Conservation (phyloP, 2,329 filamentous ascomycete genomes). For the Scortechinia acanthostroma region DNA sequence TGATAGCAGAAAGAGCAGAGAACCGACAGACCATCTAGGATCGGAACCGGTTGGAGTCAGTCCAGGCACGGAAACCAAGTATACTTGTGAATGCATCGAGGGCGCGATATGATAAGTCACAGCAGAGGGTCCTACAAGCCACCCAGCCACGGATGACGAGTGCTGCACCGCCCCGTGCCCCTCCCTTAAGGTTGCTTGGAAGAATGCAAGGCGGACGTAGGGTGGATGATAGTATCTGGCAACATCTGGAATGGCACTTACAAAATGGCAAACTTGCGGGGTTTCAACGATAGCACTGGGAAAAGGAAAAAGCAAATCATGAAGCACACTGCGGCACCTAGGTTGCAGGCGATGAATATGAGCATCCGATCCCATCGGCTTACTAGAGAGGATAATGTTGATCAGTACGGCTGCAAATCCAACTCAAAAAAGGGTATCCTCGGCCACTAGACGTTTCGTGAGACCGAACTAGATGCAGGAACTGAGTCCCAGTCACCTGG, state of each 20-base stretch:
- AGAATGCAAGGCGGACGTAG: conserved; percentile 8
- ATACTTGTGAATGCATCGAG: not conserved
- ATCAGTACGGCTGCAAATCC: no score
- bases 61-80: not conserved
- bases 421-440: no score
- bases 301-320: conserved; percentile 86
- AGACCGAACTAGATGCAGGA: not conserved
- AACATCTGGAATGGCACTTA: conserved; percentile 49
- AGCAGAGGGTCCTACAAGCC: no score
- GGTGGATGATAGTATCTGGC: conserved; percentile 2
- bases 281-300: conserved; percentile 71
- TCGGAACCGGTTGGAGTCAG: not conserved
- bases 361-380: conserved; percentile 94
- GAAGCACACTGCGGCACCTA: conserved; percentile 85
- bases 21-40: conserved; percentile 92
- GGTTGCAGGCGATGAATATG: conserved; percentile 83
- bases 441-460: not conserved
- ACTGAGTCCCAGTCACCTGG: not conserved
- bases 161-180: no score
- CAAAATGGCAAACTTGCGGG: conserved; percentile 93
- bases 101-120: no score
- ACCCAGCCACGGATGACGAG: not conserved
- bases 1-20: conserved; percentile 79
- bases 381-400: conserved; percentile 69
- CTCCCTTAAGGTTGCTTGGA: no score